phyloP scores from a whole-genome alignment of 106 monocot genomes.

The Posidonia australis region DNA sequence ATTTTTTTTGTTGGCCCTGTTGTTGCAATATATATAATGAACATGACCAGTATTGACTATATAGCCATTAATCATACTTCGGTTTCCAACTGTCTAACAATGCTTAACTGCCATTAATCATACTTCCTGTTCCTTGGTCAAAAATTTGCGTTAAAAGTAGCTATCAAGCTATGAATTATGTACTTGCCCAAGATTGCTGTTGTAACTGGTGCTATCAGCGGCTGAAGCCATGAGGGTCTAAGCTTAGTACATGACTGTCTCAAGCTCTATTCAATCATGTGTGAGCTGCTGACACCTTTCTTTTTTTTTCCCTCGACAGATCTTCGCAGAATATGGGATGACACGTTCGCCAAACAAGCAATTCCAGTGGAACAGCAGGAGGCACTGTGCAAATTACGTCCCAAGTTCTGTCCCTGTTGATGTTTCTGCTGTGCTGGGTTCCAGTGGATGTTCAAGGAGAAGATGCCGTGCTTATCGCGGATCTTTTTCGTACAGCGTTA shows the following conservation, averaged over 20 bases:
- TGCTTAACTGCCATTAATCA: not conserved
- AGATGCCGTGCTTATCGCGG: not conserved
- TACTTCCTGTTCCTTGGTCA: too few relatives aligned
- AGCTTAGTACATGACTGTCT: not conserved
- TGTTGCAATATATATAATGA: not conserved
- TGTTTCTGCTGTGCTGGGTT: not conserved
- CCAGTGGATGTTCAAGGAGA: not conserved
- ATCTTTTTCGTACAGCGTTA: not conserved
- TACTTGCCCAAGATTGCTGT: not conserved
- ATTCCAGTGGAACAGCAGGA: slow-evolving; percentile 22
- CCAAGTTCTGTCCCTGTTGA: slow-evolving; percentile 28
- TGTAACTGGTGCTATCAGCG: not conserved
- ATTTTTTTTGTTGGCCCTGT: not conserved
- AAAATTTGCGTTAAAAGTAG: too few relatives aligned
- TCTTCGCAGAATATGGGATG: slow-evolving; percentile 48
- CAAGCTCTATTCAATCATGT: not conserved
- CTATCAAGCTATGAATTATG: too few relatives aligned
- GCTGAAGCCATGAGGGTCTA: too few relatives aligned
- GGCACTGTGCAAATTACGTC: slow-evolving; percentile 24
- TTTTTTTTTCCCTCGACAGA: slow-evolving; percentile 29
- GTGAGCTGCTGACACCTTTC: not conserved
- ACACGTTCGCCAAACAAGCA: slow-evolving; percentile 27
- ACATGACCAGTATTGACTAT: too few relatives aligned
- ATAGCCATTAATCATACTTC: too few relatives aligned
- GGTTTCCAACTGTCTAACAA: too few relatives aligned